Base-by-base conservation (phyloP, 2,329 filamentous ascomycete species). In the Ceratocystis cubensis region DNA sequence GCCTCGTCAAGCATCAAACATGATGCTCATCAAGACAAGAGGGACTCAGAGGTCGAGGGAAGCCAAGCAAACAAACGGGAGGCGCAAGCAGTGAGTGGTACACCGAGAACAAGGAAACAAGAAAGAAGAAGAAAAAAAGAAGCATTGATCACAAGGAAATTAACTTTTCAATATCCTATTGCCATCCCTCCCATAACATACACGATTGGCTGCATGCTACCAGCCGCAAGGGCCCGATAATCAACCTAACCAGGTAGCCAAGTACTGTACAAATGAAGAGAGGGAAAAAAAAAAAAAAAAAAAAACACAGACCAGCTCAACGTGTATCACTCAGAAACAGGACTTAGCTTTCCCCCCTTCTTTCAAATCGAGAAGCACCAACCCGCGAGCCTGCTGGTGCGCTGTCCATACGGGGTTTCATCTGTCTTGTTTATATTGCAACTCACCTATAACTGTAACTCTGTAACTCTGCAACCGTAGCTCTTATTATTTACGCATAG, bases 371-470 rank as follows among this genome's bases (percentile, higher is more conserved):
- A 28, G 22, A 22, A 53, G 22, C 22, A 53, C 4, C 48, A 53
- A 28, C 48, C 20, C 22, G 20, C 25, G 48, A 53, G 48, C 20
- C 48, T 22, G 25, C n/a, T 22, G 8, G n/a, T 50, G 46, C n/a
- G 46, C 44, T 30, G 20, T 46, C 17, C 61, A 15, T 46, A 25
- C 61, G 13, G 10, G n/a, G 10, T 46, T 13, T 25, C 44, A n/a
- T 48, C 8, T 46, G 22, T 20, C n/a, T 64, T 64, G 45, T 64
- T 37, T 59, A 59, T 37, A 59, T 59, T 59, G 28, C 17, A 37
- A n/a, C 56, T 37, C 22, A 28, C 48, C 3, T 59, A 59, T 33
- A 30, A 59, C 56, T 59, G 28, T 37, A 33, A 37, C 56, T 59
- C 28, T 59, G 8, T n/a, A 30, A 59, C 28, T 41, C 37, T 59